phyloP scores from a whole-genome alignment of 768 basidiomycete species.

The Tulasnella calospora region DNA sequence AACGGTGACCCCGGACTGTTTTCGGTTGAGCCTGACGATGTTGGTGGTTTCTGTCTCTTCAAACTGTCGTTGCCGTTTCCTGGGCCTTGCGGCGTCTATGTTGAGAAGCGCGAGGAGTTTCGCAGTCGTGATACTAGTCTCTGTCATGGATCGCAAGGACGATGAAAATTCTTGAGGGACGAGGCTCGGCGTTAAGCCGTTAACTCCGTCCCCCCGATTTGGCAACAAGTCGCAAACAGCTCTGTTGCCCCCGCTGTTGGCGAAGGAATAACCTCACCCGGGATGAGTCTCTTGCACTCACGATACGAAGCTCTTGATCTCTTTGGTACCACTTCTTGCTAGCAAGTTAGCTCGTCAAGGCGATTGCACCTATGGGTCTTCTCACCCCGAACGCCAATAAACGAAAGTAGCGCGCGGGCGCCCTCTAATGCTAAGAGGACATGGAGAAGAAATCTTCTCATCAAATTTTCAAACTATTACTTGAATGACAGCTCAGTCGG shows the following conservation, averaged over 20 bases:
- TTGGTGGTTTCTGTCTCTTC: slow-evolving; percentile 35
- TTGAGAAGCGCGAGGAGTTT: slow-evolving; percentile 84
- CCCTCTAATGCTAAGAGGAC: not conserved
- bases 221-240: not conserved
- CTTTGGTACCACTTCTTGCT: not conserved
- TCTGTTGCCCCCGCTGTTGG: not conserved
- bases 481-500: not conserved
- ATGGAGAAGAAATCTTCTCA: not conserved
- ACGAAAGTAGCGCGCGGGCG: not conserved
- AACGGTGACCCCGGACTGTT: slow-evolving; percentile 25
- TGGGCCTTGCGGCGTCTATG: slow-evolving; percentile 71
- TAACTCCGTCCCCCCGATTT: not conserved
- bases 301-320: not conserved
- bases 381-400: not conserved
- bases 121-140: slow-evolving; percentile 51
- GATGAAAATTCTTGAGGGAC: slow-evolving; percentile 7
- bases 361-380: not conserved
- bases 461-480: not conserved
- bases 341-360: not conserved
- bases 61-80: slow-evolving; percentile 46
- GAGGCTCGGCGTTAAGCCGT: not conserved
- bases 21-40: slow-evolving; percentile 52
- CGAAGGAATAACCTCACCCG: not conserved
- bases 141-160: slow-evolving; percentile 11
- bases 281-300: not conserved